Conservation (phyloP, 2,329 filamentous ascomycete genomes). For the Colletotrichum costaricense region DNA sequence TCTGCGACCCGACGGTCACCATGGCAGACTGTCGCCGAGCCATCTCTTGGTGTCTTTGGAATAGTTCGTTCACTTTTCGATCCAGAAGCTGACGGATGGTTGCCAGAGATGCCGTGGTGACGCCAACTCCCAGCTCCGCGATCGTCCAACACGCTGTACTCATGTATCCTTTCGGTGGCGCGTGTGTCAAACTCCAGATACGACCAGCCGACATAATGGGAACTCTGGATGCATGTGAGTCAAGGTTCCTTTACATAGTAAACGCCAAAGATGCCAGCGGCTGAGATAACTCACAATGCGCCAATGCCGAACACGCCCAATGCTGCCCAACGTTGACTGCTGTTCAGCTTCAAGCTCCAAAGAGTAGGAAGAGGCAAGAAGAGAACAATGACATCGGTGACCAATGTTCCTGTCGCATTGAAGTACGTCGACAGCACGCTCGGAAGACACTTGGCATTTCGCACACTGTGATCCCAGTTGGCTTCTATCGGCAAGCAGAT, state of each 20-base stretch:
- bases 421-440: no score
- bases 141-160: slow-evolving; percentile 21
- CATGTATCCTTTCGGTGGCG: slow-evolving; percentile 18
- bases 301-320: no score
- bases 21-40: not conserved
- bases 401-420: no score
- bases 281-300: no score
- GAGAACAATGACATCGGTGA: no score
- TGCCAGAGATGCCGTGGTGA: not conserved
- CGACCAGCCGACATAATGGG: slow-evolving; percentile 13
- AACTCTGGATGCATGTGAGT: not conserved
- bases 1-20: not conserved
- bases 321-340: no score
- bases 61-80: slow-evolving; percentile 1
- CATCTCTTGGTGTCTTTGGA: not conserved
- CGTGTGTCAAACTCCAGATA: not conserved
- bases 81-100: slow-evolving; percentile 14
- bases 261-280: no score
- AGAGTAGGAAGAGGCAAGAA: no score
- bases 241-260: no score
- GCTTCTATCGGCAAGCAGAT: slow-evolving; percentile 18
- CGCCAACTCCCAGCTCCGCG: slow-evolving; percentile 8
- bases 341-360: no score
- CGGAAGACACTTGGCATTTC: not conserved
- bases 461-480: slow-evolving; percentile 4